Conservation (phyloP, 306 rosid genomes). For the Casuarina glauca region DNA sequence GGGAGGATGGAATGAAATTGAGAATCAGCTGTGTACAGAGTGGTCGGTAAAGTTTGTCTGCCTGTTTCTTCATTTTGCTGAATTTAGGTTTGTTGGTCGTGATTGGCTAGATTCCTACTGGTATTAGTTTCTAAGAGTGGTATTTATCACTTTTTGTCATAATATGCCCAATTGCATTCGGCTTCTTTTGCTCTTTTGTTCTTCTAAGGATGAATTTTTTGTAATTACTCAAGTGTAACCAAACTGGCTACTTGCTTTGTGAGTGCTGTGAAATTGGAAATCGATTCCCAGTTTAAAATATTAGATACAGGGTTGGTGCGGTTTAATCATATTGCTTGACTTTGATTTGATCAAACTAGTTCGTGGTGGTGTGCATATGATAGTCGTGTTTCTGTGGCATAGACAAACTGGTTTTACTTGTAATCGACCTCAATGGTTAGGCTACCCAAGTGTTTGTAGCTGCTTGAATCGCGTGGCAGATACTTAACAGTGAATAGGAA, state of each 20-base stretch:
- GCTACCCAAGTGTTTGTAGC: no score
- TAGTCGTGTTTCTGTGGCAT: neutral
- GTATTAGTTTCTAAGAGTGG: conserved; percentile 8
- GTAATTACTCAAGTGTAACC: neutral
- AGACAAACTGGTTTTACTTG: no score
- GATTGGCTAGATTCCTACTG: conserved; percentile 14
- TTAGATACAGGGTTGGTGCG: neutral
- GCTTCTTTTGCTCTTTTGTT: neutral
- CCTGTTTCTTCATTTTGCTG: conserved; percentile 13
- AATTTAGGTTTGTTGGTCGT: conserved; percentile 25
- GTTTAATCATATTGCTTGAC: neutral
- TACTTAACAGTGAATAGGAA: neutral
- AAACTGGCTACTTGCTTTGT: neutral
- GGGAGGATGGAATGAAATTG: neutral
- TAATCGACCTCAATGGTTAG: no score
- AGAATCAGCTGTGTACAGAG: conserved; percentile 45
- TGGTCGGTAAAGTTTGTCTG: conserved; percentile 24
- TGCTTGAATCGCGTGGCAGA: neutral
- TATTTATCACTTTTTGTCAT: neutral
- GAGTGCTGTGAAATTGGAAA: neutral
- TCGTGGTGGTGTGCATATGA: neutral
- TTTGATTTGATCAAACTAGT: neutral
- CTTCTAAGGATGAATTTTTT: conserved; percentile 23
- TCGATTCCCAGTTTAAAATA: neutral
- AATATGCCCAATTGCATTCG: neutral